phyloP scores from a whole-genome alignment of 73 alveolate genomes.

The Halteria grandinella region DNA sequence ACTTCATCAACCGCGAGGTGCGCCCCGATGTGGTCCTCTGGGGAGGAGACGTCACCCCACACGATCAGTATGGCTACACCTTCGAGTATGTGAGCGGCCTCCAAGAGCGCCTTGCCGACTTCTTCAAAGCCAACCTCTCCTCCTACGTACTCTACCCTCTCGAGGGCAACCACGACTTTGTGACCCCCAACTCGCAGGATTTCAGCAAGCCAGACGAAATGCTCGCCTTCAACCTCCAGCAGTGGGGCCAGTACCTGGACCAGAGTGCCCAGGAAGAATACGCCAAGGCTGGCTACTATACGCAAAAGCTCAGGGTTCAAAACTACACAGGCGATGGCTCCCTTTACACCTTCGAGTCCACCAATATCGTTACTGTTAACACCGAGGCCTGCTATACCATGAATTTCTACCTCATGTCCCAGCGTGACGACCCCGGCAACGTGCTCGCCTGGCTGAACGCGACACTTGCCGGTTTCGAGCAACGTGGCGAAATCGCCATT shows the following conservation, averaged over 20 bases:
- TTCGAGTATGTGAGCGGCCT: conserved; percentile 10
- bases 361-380: conserved; percentile 24
- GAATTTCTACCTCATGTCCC: conserved; percentile 21
- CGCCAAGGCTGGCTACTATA: conserved; percentile 41
- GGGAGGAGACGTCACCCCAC: conserved; percentile 87
- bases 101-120: conserved; percentile 21
- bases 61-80: conserved; percentile 56
- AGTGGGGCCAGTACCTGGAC: conserved; percentile 37
- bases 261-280: conserved; percentile 18
- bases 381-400: conserved; percentile 41
- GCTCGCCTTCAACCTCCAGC: conserved; percentile 24
- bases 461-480: conserved; percentile 27
- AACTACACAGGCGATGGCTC: conserved; percentile 32
- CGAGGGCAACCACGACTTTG: conserved; percentile 53
- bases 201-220: conserved; percentile 38
- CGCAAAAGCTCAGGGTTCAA: conserved; percentile 35
- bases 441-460: conserved; percentile 32
- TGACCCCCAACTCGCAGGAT: conserved; percentile 12
- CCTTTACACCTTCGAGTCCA: neutral
- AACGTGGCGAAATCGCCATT: conserved; percentile 13
- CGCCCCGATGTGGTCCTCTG: conserved; percentile 79
- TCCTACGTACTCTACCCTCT: conserved; percentile 25
- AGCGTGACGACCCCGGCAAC: conserved; percentile 45
- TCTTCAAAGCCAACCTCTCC: conserved; percentile 5
- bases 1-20: conserved; percentile 13